Evolutionary conservation across 441 rosid species (phyloP).

Genomic region (Bruguiera hainesii): DNA sequence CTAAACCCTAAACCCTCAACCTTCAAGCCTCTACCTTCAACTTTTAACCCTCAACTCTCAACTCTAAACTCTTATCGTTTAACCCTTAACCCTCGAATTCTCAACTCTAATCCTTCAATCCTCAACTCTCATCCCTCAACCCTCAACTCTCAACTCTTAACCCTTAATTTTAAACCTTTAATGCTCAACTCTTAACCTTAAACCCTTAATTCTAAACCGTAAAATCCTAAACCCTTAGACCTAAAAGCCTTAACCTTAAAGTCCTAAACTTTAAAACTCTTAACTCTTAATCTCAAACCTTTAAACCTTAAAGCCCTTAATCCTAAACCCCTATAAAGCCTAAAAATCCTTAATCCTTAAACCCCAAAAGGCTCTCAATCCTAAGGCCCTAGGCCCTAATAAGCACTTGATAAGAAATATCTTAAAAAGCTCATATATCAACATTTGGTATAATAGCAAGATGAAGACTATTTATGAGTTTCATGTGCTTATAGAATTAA

Average conservation of each 20-base stretch:
- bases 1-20: slow-evolving; percentile 1
- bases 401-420: accelerated
- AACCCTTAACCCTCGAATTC: not conserved
- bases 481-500: too few relatives aligned
- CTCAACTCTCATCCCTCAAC: not conserved
- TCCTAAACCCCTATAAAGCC: not conserved
- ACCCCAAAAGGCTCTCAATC: not conserved
- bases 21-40: not conserved
- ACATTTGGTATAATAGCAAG: too few relatives aligned
- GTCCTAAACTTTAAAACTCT: not conserved
- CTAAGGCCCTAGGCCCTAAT: not conserved
- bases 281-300: not conserved
- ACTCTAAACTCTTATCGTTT: not conserved
- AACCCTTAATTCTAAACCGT: not conserved
- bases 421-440: too few relatives aligned
- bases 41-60: not conserved
- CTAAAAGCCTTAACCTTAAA: not conserved
- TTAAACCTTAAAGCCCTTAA: not conserved
- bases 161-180: not conserved
- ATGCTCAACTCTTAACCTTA: not conserved
- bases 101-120: not conserved
- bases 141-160: not conserved
- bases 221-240: not conserved
- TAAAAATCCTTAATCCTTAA: not conserved
- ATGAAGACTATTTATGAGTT: too few relatives aligned